A percentile compares a stretch with the other conserved stretches of the same genome.
Conservation (phyloP, 1,284 basidiomycete genomes). For the Boletus sp. region DNA sequence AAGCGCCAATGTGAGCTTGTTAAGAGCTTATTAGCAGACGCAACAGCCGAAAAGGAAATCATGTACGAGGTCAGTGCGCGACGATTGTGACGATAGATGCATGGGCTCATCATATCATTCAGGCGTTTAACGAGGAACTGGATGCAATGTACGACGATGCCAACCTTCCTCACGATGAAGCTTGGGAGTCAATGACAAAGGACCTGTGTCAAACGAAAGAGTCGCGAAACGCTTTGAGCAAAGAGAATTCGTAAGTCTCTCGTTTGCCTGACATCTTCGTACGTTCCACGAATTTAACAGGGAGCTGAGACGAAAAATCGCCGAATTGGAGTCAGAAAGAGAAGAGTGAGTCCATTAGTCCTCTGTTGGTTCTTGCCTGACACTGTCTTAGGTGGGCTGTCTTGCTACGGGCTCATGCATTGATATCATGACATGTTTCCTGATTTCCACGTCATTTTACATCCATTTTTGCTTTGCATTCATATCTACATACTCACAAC, state of each 20-base stretch:
- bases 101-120: constrained; percentile 11
- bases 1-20: constrained; percentile 76
- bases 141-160: constrained; percentile 85
- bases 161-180: constrained; percentile 74
- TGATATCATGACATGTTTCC: constrained; percentile 29
- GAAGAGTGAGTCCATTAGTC: constrained; percentile 63
- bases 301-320: constrained; percentile 66
- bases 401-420: constrained; percentile 58
- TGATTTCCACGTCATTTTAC: constrained; percentile 24
- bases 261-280: not conserved
- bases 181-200: constrained; percentile 68
- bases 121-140: constrained; percentile 92
- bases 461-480: constrained; percentile 20
- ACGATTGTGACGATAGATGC: not conserved
- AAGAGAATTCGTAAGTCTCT: constrained; percentile 73
- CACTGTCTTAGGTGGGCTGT: constrained; percentile 54
- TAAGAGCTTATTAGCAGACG: constrained; percentile 70
- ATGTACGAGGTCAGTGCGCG: constrained; percentile 74
- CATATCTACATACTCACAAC: constrained; percentile 29
- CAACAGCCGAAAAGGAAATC: constrained; percentile 84
- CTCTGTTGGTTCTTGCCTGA: constrained; percentile 13
- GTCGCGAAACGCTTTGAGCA: constrained; percentile 64
- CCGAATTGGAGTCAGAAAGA: constrained; percentile 70
- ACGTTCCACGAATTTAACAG: constrained; percentile 37
- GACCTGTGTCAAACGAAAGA: constrained; percentile 76